phyloP scores from a whole-genome alignment of 495 filamentous ascomycete genomes.

The Entonaema liquescens region DNA sequence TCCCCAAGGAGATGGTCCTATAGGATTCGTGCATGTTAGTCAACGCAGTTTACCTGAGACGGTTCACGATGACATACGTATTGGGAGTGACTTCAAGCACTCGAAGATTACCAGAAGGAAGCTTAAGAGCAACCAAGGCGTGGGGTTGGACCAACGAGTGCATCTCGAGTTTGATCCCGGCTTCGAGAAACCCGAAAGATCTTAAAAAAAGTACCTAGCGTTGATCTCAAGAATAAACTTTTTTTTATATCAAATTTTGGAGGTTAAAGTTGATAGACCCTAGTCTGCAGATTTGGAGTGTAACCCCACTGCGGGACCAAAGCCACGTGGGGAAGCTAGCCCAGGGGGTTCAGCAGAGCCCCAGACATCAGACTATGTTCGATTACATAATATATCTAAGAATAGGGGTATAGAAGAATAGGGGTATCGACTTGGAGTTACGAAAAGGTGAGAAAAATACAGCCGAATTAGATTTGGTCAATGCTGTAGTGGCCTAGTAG shows the following conservation, averaged over 20 bases:
- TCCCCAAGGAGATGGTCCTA: slow-evolving; percentile 84
- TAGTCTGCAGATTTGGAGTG: slow-evolving; percentile 6
- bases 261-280: slow-evolving; percentile 3
- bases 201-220: background rate
- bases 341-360: background rate
- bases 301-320: slow-evolving; percentile 8
- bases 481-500: no score
- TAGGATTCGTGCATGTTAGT: slow-evolving; percentile 12
- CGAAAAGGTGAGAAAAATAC: background rate
- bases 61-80: slow-evolving; percentile 67
- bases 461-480: no score
- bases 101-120: slow-evolving; percentile 72
- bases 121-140: slow-evolving; percentile 68
- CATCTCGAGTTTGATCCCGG: slow-evolving; percentile 33
- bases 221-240: slow-evolving; percentile 5
- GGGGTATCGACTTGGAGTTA: background rate
- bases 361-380: background rate
- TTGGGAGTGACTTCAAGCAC: slow-evolving; percentile 74
- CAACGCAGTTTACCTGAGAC: slow-evolving; percentile 31
- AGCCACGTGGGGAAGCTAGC: slow-evolving; percentile 1
- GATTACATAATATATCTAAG: slow-evolving; percentile 1
- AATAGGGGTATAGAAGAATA: background rate
- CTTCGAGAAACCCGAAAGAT: slow-evolving; percentile 8
- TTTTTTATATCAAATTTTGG: slow-evolving; percentile 11
- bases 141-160: slow-evolving; percentile 65